Evolutionary conservation across 208 protist species (phyloP), one percentile per base, ranked within the genome.

Genomic region (Trichomonas vaginalis): DNA sequence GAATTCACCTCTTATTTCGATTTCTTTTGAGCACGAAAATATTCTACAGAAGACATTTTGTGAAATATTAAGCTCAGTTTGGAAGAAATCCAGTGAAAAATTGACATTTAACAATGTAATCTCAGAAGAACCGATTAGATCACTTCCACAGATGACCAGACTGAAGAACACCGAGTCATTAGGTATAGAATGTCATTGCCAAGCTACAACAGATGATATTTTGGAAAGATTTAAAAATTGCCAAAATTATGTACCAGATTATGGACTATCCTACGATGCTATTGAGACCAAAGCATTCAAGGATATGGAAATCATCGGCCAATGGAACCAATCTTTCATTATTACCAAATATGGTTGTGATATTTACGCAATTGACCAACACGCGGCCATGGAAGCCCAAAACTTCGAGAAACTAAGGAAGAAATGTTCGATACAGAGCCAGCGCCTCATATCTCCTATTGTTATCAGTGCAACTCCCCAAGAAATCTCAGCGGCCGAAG

Each of bases 261-360:
- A n/a, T n/a, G 40, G 45, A 35, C 86, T 23, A n/a, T 51, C 86
- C 3, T 48, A 48, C 39, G 17, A 48, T 92, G 45, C 17, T 2
- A 92, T 92, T 15, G 45, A 51, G 10, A 92, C 86, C 0, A 40
- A 48, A 39, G 23, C 86, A 51, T 92, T 92, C 46, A 27, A 51
- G 27, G 27, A 92, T 35, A 92, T 92, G 86, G 86, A 92, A 39
- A 92, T 92, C 39, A 92, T 92, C 56, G 86, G 86, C 0, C 86
- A 92, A 92, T 92, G 86, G 86, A 92, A 92, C 46, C 42, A 92
- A 51, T 92, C 86, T 39, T 92, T 92, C 32, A 42, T 92, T 14
- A 92, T 92, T 39, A 92, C 86, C 6, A 48, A 40, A 92, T 39
- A 48, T 17, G 86, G 86, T 12, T 51, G 14, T 35, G 86, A 92